Evolutionary conservation across 345 rosid genomes (phyloP).

Genomic region (Combretum micranthum): DNA sequence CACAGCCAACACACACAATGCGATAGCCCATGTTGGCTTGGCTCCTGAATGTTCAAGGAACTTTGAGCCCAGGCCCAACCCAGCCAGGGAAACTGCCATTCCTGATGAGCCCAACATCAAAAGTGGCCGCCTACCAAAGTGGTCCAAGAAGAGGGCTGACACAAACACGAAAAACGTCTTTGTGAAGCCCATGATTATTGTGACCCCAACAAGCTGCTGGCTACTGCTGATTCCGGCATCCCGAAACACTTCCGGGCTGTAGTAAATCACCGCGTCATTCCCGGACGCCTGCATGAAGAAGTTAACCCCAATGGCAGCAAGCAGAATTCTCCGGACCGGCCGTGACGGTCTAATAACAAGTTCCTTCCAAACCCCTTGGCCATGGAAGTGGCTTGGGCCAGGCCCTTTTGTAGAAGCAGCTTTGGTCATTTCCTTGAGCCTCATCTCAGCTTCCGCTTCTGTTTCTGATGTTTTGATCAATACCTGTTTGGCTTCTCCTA

Average conservation of each 20-base stretch:
- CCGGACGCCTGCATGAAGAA: conserved; percentile 65
- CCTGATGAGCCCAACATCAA: conserved; percentile 35
- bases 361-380: conserved; percentile 44
- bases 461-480: conserved; percentile 30
- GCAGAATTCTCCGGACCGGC: conserved; percentile 35
- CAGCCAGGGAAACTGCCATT: conserved; percentile 33
- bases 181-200: conserved; percentile 40
- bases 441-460: conserved; percentile 35
- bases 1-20: conserved; percentile 25
- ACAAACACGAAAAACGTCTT: conserved; percentile 33
- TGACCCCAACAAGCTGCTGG: conserved; percentile 33
- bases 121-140: conserved; percentile 49
- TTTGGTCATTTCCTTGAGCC: conserved; percentile 35
- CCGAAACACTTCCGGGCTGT: conserved; percentile 39
- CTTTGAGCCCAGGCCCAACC: conserved; percentile 37
- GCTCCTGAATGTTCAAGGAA: conserved; percentile 20
- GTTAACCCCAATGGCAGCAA: conserved; percentile 48
- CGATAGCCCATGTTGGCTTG: conserved; percentile 33
- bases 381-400: conserved; percentile 5
- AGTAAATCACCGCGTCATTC: conserved; percentile 51
- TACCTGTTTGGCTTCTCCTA: conserved; percentile 37
- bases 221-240: conserved; percentile 41
- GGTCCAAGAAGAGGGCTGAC: conserved; percentile 41
- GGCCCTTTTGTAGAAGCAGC: conserved; percentile 17
- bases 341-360: conserved; percentile 34